Conservation (phyloP, 129 eudicot genomes). For the Flaveria brownii region DNA sequence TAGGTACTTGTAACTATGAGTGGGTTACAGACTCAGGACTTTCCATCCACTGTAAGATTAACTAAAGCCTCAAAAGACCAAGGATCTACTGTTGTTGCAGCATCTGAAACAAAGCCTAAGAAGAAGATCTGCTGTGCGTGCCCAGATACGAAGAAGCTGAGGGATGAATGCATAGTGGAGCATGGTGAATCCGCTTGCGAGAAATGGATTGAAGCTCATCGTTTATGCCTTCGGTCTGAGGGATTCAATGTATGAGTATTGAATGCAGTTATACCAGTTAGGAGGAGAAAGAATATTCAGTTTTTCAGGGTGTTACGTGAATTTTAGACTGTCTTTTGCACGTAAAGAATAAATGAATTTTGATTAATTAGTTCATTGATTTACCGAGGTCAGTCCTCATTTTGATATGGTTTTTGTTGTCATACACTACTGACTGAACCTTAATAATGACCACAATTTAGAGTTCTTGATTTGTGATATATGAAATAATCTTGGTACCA, state of each 20-base stretch:
- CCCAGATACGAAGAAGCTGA: constrained; percentile 87
- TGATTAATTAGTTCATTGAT: constrained; percentile 22
- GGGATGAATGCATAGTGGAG: constrained; percentile 91
- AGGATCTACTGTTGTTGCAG: constrained; percentile 33
- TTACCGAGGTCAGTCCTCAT: constrained; percentile 26
- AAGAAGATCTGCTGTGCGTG: constrained; percentile 98
- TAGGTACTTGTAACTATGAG: constrained; percentile 46
- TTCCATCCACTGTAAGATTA: constrained; percentile 40
- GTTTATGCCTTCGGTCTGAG: constrained; percentile 80
- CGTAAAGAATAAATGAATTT: constrained; percentile 33
- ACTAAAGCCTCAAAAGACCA: constrained; percentile 45
- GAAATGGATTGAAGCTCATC: constrained; percentile 96
- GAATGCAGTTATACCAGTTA: not conserved
- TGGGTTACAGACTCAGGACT: constrained; percentile 47
- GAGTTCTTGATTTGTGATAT: constrained; percentile 20
- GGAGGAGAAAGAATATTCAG: not conserved
- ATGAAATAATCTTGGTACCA: not conserved
- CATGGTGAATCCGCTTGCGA: constrained; percentile 86
- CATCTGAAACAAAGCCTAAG: constrained; percentile 70
- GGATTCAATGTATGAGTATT: constrained; percentile 71
- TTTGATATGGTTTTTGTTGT: constrained; percentile 14
- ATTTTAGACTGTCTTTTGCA: constrained; percentile 1
- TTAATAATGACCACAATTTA: constrained; percentile 3
- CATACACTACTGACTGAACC: constrained; percentile 3
- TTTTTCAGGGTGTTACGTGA: constrained; percentile 27